These are phyloP conservation scores for Vanderwaltozyma tropicalis DNA, from an alignment of 805 yeast species.

Conservation along the genomic window DNA sequence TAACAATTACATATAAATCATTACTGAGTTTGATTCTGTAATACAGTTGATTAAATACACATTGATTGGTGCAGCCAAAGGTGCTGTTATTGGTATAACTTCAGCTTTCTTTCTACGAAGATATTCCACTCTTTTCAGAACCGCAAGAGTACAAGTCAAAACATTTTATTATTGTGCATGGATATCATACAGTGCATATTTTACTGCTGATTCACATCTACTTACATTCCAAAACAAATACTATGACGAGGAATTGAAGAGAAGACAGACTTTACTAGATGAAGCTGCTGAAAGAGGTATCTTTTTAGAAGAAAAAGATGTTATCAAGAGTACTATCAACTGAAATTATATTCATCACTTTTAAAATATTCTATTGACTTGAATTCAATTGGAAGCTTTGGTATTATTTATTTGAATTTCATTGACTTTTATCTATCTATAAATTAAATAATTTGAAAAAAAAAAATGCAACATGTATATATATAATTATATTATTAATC, in stretches of 20 bases:
- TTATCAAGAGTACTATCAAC: constrained; percentile 1
- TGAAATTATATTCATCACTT: not conserved
- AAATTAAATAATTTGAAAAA: too few species aligned
- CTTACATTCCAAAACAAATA: constrained; percentile 28
- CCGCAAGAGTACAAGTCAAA: constrained; percentile 32
- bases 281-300: constrained; percentile 39
- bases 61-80: constrained; percentile 34
- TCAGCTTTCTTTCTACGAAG: constrained; percentile 27
- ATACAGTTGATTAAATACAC: constrained; percentile 31
- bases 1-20: constrained; percentile 8
- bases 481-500: too few species aligned
- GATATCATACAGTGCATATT: constrained; percentile 34
- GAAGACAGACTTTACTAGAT: constrained; percentile 30
- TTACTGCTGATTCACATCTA: constrained; percentile 34
- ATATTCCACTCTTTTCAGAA: constrained; percentile 29
- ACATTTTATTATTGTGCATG: constrained; percentile 34
- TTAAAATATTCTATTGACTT: not conserved
- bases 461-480: too few species aligned
- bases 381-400: too few species aligned
- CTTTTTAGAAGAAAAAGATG: constrained; percentile 30
- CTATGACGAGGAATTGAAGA: constrained; percentile 26
- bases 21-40: not conserved
- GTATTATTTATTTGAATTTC: too few species aligned
- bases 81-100: constrained; percentile 30
- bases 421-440: too few species aligned